phyloP scores from a whole-genome alignment of 2,329 filamentous ascomycete species.

The Helminthosporium solani region DNA sequence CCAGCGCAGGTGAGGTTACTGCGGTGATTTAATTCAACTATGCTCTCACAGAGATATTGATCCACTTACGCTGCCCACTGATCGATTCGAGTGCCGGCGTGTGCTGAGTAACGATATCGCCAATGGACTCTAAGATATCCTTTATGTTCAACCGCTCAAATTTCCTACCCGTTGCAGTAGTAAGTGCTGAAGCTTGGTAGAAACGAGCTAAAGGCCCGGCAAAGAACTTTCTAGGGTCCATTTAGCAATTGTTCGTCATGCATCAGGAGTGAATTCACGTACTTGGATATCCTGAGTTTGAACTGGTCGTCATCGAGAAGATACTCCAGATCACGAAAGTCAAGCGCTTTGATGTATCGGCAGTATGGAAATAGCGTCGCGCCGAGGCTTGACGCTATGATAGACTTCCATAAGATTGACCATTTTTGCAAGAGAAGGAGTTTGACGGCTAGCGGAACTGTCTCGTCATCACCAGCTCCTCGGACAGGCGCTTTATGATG shows the following conservation, averaged over 20 bases:
- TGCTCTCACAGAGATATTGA: not conserved
- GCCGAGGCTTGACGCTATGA: conserved; percentile 65
- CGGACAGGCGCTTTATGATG: conserved; percentile 48
- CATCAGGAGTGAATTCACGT: conserved; percentile 28
- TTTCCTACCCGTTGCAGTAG: conserved; percentile 28
- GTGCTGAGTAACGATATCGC: conserved; percentile 53
- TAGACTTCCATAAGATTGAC: conserved; percentile 66
- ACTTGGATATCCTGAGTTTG: conserved; percentile 58
- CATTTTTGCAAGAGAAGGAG: conserved; percentile 56
- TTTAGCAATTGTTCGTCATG: conserved; percentile 7
- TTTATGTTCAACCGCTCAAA: conserved; percentile 42
- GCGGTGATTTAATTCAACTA: conserved; percentile 9
- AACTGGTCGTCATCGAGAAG: conserved; percentile 63
- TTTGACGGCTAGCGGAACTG: conserved; percentile 45
- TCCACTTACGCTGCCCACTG: conserved; percentile 51
- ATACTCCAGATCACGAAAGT: conserved; percentile 61
- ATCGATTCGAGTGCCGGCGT: conserved; percentile 60
- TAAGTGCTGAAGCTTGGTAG: conserved; percentile 31
- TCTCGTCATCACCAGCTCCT: conserved; percentile 48
- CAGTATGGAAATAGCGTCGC: conserved; percentile 68
- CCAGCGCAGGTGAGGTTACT: conserved; percentile 56
- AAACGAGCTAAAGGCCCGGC: conserved; percentile 49
- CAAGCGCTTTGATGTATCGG: conserved; percentile 63
- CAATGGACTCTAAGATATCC: conserved; percentile 50
- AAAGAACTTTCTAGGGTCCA: conserved; percentile 51